A percentile compares a stretch with the other conserved stretches of the same genome.
Conservation (phyloP, 805 yeast genomes). For the Dipodascus albidus region DNA sequence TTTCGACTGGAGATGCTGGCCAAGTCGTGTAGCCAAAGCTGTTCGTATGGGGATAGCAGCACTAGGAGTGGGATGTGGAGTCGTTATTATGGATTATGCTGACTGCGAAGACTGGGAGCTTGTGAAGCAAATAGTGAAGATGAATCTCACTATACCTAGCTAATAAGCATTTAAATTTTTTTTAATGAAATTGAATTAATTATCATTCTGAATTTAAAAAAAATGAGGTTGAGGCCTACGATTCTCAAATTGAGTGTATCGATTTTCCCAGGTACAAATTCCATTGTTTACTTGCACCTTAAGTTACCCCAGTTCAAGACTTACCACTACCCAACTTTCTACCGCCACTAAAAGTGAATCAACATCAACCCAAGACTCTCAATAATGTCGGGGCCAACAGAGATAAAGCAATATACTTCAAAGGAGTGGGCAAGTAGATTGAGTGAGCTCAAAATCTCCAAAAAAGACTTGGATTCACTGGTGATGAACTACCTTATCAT, state of each 20-base stretch:
- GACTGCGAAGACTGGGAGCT: slow-evolving; percentile 54
- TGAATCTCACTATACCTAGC: too few species aligned
- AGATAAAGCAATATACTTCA: not conserved
- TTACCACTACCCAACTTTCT: not conserved
- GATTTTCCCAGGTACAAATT: too few species aligned
- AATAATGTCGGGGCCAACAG: not conserved
- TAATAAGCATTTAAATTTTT: too few species aligned
- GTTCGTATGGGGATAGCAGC: slow-evolving; percentile 7
- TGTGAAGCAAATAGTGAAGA: slow-evolving; percentile 33
- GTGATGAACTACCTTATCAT: slow-evolving; percentile 64
- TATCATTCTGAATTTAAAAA: too few species aligned
- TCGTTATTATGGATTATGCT: slow-evolving; percentile 57
- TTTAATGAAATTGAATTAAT: too few species aligned
- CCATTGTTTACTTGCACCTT: too few species aligned
- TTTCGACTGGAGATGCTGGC: slow-evolving; percentile 66
- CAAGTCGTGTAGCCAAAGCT: slow-evolving; percentile 48
- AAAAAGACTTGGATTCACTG: slow-evolving; percentile 33
- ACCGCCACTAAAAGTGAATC: not conserved
- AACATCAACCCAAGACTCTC: too few species aligned
- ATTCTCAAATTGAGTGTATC: too few species aligned
- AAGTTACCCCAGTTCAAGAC: not conserved
- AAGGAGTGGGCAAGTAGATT: not conserved
- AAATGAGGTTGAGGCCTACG: too few species aligned
- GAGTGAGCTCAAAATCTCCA: not conserved
- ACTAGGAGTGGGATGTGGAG: slow-evolving; percentile 37